These are phyloP conservation scores for Phoenix roebelenii DNA, from an alignment of 176 grass and related monocot genomes.

Conservation along the genomic window DNA sequence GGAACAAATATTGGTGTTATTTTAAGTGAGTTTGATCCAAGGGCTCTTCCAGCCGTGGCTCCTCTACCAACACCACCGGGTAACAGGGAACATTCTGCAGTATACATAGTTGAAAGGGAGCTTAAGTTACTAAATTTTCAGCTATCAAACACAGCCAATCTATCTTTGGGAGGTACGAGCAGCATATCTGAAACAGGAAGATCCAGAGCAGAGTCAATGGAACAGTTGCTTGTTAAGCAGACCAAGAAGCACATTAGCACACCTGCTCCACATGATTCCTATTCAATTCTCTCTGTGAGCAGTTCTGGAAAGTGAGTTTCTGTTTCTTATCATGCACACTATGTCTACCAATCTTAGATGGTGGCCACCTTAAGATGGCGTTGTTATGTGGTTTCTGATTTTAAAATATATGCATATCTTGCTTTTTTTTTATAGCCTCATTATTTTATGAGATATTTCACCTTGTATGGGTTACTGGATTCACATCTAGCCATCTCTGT, in stretches of 20 bases:
- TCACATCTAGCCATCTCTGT: too few species aligned
- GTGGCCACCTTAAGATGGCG: too few species aligned
- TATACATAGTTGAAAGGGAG: conserved; percentile 97
- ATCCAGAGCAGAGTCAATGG: conserved; percentile 43
- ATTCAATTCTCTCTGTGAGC: conserved; percentile 81
- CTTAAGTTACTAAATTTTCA: conserved; percentile 92
- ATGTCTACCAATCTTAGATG: too few species aligned
- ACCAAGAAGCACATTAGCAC: conserved; percentile 92
- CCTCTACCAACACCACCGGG: conserved; percentile 60
- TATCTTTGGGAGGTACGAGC: conserved; percentile 45
- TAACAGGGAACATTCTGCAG: conserved; percentile 78
- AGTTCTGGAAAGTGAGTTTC: conserved; percentile 91
- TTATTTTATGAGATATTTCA: too few species aligned
- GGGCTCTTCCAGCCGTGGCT: conserved; percentile 80
- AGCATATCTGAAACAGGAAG: conserved; percentile 53
- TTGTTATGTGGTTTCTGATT: too few species aligned
- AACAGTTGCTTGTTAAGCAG: conserved; percentile 82
- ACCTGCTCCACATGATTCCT: conserved; percentile 87
- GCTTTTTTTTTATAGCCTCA: too few species aligned
- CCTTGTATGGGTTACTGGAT: too few species aligned
- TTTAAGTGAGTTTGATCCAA: conserved; percentile 93
- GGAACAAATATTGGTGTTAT: conserved; percentile 97
- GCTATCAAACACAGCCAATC: conserved; percentile 76
- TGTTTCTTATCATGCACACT: background rate
- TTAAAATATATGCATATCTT: too few species aligned